Percentiles rank a stretch among this genome's conserved stretches.
Conservation (phyloP, 257 asterid species). For the Parsonsia alboflavescens region DNA sequence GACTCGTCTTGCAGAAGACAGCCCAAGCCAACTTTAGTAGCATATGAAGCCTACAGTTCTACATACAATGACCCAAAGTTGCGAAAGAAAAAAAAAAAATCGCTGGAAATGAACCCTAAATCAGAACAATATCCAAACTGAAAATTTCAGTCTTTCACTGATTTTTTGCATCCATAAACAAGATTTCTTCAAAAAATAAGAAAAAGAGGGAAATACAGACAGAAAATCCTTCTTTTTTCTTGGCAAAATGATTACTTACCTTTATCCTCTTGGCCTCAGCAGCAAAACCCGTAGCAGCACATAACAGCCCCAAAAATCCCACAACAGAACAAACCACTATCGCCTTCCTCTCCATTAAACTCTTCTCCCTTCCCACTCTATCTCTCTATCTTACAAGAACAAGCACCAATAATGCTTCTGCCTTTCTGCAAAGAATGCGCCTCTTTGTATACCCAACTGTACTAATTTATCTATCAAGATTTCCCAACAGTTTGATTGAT, state of each 20-base stretch:
- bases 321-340: constrained; percentile 45
- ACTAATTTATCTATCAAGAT: background rate
- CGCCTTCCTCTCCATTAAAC: constrained; percentile 52
- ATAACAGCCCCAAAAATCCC: constrained; percentile 57
- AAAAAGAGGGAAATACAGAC: no score
- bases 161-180: background rate
- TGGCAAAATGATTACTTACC: constrained; percentile 27
- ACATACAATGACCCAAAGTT: background rate
- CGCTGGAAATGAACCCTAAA: background rate
- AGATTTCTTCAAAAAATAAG: background rate
- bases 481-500: constrained; percentile 1
- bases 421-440: background rate
- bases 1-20: background rate
- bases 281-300: constrained; percentile 73
- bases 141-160: background rate
- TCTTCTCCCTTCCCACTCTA: background rate
- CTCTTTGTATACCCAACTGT: background rate
- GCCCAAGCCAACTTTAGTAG: background rate
- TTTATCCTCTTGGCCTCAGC: constrained; percentile 72
- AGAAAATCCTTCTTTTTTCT: background rate
- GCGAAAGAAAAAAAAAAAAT: background rate
- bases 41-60: background rate
- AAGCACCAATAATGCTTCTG: background rate
- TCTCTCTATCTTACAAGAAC: background rate
- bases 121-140: background rate